Base-by-base conservation (phyloP, 805 yeast species). In the Debaryomyces maramus region DNA sequence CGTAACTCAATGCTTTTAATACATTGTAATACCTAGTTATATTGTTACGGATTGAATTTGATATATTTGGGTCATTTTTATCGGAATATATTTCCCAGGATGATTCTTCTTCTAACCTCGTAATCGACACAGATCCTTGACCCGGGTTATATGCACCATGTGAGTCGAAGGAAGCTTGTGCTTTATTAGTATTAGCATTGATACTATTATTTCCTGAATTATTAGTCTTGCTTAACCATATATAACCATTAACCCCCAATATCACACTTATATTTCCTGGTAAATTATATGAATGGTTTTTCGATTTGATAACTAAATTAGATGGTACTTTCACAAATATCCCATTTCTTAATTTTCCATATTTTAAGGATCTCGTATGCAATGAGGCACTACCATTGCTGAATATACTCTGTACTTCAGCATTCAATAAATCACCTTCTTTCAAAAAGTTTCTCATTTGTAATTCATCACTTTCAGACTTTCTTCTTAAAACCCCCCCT, bases 71-170 rank as follows among this genome's bases (percentile, higher is more conserved):
- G 47, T 88, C 96, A 58, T 93, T 95, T 43, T 77, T 76, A 63
- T 95, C 98, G 38, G 91, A 82, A 66, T 93, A 93, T 29, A 93
- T 91, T 58, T 90, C 96, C 93, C 95, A 83, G 1, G 97, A 85
- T 20, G 95, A 83, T 55, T 90, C 97, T 60, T 87, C 93, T 58
- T 90, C 97, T 34, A 93, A 67, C 50, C 96, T 75, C 9, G 97
- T 89, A 38, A 91, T 86, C 2, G 87, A 72, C 6, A 79, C 79
- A 8, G 83, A 70, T 0, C 80, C 85, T 39, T 72, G 69, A 7
- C 85, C 86, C 5, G 80, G 76, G 4, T 65, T 65, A 50, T 80
- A 80, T 3, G 64, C 58, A 3, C 63, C 65, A 19, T 51, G 48
- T 0, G 67, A 41, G 6, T 63, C 66, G 4, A 72, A 42, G 4